A percentile compares a stretch with the other conserved stretches of the same genome.
Evolutionary conservation across 495 filamentous ascomycete species (phyloP).

Genomic region (Hypoxylon rickii): DNA sequence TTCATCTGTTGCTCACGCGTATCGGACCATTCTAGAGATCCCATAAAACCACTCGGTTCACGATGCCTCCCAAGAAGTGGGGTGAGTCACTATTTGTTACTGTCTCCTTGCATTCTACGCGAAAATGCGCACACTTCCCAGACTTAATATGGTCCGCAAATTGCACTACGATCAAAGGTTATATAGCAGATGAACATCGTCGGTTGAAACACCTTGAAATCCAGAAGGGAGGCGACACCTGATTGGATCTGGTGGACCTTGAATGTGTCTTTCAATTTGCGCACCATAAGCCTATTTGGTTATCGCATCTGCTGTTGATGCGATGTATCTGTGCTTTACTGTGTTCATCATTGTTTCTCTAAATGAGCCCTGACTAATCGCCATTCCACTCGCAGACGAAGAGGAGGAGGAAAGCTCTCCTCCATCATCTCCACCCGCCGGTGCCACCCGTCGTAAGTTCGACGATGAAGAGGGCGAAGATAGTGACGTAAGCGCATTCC

Average conservation of each 20-base stretch:
- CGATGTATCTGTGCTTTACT: conserved; percentile 19
- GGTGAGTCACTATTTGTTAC: conserved; percentile 35
- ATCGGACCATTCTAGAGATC: background rate
- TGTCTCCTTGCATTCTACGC: background rate
- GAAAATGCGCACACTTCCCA: conserved; percentile 15
- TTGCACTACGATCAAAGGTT: no score
- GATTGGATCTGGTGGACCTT: conserved; percentile 15
- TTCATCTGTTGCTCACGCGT: no score
- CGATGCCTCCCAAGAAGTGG: conserved; percentile 43
- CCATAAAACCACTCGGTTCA: conserved; percentile 10
- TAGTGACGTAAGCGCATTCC: conserved; percentile 66
- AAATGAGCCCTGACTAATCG: conserved; percentile 41
- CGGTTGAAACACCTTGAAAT: no score
- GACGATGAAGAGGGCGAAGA: conserved; percentile 92
- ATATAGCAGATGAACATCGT: no score
- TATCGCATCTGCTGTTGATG: conserved; percentile 19
- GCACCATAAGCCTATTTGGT: conserved; percentile 20
- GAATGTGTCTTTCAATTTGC: conserved; percentile 11
- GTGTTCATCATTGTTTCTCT: background rate
- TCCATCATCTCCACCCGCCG: conserved; percentile 64
- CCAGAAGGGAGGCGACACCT: background rate
- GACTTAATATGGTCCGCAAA: conserved; percentile 19
- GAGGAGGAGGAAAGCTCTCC: conserved; percentile 66
- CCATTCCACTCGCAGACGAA: conserved; percentile 60
- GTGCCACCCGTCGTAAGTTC: conserved; percentile 66